A percentile compares a stretch with the other conserved stretches of the same genome.
Evolutionary conservation across 2,329 filamentous ascomycete species (phyloP).

Genomic region (Ascochyta viciae-villosae): DNA sequence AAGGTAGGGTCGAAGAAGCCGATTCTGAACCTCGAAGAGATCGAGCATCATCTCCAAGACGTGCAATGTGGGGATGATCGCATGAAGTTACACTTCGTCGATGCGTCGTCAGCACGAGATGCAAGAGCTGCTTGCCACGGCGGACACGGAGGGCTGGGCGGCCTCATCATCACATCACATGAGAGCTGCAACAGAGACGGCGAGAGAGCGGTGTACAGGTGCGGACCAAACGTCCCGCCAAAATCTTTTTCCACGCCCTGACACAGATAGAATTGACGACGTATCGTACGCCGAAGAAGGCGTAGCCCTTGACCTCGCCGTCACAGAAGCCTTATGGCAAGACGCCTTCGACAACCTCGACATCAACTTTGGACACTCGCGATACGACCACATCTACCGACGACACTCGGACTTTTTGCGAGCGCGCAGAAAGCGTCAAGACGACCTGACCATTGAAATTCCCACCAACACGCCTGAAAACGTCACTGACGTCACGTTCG

Average conservation of each 20-base stretch:
- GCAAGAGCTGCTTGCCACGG: conserved; percentile 35
- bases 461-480: conserved; percentile 30
- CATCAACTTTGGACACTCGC: conserved; percentile 43
- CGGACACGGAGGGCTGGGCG: conserved; percentile 25
- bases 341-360: conserved; percentile 40
- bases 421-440: conserved; percentile 24
- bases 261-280: conserved; percentile 24
- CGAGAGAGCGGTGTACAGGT: conserved; percentile 44
- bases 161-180: conserved; percentile 50
- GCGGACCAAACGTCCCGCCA: conserved; percentile 15
- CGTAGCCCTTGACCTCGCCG: conserved; percentile 34
- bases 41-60: conserved; percentile 44
- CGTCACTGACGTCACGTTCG: conserved; percentile 28
- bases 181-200: conserved; percentile 46
- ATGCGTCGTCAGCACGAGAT: conserved; percentile 32
- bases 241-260: not conserved
- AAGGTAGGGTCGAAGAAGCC: conserved; percentile 41
- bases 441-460: conserved; percentile 22
- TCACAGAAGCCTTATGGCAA: conserved; percentile 35
- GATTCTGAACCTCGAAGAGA: conserved; percentile 46
- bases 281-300: conserved; percentile 32
- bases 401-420: conserved; percentile 34
- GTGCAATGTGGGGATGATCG: conserved; percentile 35
- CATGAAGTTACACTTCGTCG: conserved; percentile 42
- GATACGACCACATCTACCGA: conserved; percentile 39